phyloP scores from a whole-genome alignment of 2,329 filamentous ascomycete species.

The Alternaria dauci region DNA sequence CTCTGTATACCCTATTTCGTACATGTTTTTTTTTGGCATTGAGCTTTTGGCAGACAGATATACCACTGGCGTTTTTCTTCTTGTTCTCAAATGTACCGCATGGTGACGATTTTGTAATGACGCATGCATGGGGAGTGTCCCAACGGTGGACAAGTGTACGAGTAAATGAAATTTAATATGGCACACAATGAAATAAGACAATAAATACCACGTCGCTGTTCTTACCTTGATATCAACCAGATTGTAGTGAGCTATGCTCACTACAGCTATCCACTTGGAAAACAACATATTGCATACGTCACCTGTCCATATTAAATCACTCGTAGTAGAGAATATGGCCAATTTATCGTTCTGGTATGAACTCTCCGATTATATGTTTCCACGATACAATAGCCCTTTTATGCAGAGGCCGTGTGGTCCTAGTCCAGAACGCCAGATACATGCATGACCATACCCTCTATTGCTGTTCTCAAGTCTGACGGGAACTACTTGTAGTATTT shows the following conservation, averaged over 20 bases:
- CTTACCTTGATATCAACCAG: too few relatives aligned
- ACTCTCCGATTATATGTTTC: background rate
- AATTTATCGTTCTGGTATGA: background rate
- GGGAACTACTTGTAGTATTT: slow-evolving; percentile 16
- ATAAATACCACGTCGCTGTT: background rate
- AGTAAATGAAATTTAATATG: background rate
- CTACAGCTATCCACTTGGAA: too few relatives aligned
- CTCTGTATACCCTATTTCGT: slow-evolving; percentile 15
- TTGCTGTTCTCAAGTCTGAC: background rate
- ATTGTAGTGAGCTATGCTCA: background rate
- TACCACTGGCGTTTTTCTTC: slow-evolving; percentile 13
- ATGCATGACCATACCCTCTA: background rate
- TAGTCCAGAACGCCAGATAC: background rate
- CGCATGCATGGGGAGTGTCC: background rate
- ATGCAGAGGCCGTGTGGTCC: background rate
- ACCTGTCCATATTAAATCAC: background rate
- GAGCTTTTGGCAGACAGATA: slow-evolving; percentile 11
- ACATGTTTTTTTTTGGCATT: background rate
- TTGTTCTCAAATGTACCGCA: background rate
- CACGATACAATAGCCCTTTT: background rate
- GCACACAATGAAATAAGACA: background rate
- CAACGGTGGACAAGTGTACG: background rate
- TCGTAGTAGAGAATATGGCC: background rate
- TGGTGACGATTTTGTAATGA: slow-evolving; percentile 2
- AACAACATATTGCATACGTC: background rate